Conservation (phyloP, 23 red algal genomes). For the Agarophyton chilense region DNA sequence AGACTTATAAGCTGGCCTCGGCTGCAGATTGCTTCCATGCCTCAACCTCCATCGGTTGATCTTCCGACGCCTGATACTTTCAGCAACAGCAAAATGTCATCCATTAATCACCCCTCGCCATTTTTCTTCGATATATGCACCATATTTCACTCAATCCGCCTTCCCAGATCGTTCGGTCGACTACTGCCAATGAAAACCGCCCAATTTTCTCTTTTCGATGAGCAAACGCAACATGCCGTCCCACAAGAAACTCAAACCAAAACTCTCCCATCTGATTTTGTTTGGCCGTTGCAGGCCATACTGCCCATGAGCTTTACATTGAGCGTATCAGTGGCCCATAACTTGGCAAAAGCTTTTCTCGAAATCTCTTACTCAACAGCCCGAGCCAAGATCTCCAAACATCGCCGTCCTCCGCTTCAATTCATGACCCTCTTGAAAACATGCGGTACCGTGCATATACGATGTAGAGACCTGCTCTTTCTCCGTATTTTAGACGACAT, state of each 20-base stretch:
- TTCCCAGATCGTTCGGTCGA: too few species aligned
- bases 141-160: too few species aligned
- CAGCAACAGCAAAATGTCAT: too few species aligned
- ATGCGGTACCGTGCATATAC: background rate
- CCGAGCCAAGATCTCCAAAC: background rate
- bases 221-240: too few species aligned
- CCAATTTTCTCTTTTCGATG: too few species aligned
- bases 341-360: background rate
- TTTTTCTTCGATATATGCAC: too few species aligned
- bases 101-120: too few species aligned
- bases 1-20: background rate
- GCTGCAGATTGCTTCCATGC: background rate
- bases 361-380: background rate
- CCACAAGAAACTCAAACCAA: too few species aligned
- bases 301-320: constrained; percentile 14
- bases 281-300: background rate
- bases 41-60: background rate
- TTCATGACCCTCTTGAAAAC: background rate
- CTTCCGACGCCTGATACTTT: background rate
- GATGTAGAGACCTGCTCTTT: background rate
- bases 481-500: background rate
- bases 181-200: too few species aligned
- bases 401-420: background rate
- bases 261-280: too few species aligned
- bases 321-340: background rate